Evolutionary conservation across 2,329 filamentous ascomycete genomes (phyloP), one percentile per base, ranked within the genome.

Genomic region (Verticillium klebahnii): DNA sequence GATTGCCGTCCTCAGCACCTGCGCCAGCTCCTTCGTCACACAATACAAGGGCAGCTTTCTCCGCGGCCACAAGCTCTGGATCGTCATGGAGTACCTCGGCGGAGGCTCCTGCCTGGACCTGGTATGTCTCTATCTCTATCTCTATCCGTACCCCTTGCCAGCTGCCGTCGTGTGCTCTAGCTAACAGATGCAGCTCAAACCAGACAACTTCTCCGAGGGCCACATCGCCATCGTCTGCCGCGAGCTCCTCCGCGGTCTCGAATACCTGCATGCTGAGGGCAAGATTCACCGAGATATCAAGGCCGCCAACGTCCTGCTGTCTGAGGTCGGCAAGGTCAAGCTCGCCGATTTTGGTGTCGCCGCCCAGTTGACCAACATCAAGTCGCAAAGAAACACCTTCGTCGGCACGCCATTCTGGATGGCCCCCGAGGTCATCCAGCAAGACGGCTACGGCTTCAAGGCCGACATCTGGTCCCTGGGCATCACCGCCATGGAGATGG

Each of bases 231-330:
- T 98, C 73, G 89, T 98, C 70, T 97, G 94, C 75, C 91, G 93
- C 63, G 93, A 99, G 74, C 84, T 99, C 31, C 84, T 99, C 12
- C 83, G 90, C 14, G 95, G 94, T 8, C 85, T 99, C 68, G 92
- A 97, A 69, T 99, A 99, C 71, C 85, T 98, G 25, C 94, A 98
- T 72, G 87, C 85, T 62, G 94, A 97, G 71, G 94, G 94, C 65
- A 98, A 98, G 75, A 96, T 98, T 59, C 94, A 98, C 73, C 86
- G 94, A 68, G 94, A 98, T 71, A 96, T 98, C 80, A 98, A 98
- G 77, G 94, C 94, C 17, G 94, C 94, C 62, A 98, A 98, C 68
- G 88, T 97, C 36, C 83, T 98, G n/a, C 83, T 98, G n/a, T 95
- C 93, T 0, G 89, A 94, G 68, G 83, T 85, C 4, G 94, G 94